Conservation (phyloP, 169 alveolate genomes). For the Perkinsus marinus region DNA sequence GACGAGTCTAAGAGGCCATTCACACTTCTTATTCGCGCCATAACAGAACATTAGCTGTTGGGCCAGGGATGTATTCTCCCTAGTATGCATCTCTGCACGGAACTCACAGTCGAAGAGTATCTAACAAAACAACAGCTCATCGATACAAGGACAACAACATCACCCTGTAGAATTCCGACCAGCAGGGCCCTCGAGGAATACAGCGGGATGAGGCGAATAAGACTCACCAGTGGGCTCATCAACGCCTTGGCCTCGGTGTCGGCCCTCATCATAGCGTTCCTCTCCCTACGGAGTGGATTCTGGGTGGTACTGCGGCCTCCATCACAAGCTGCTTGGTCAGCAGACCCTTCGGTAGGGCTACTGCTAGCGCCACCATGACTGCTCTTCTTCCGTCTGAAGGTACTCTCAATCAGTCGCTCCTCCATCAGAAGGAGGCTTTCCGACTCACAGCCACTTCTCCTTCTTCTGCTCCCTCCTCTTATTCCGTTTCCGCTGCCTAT, state of each 20-base stretch:
- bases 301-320: too few relatives aligned
- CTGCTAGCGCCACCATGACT: background rate
- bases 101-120: slow-evolving; percentile 22
- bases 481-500: background rate
- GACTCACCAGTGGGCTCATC: background rate
- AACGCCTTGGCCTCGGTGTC: background rate
- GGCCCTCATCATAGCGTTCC: background rate
- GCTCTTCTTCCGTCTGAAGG: background rate
- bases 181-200: too few relatives aligned
- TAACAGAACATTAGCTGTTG: slow-evolving; percentile 32
- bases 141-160: too few relatives aligned
- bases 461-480: background rate
- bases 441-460: background rate
- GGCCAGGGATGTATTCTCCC: slow-evolving; percentile 2
- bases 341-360: background rate
- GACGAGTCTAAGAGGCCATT: background rate
- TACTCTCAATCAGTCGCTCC: too few relatives aligned
- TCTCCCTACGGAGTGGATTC: background rate
- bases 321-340: background rate
- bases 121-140: too few relatives aligned
- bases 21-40: slow-evolving; percentile 16
- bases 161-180: too few relatives aligned
- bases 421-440: background rate
- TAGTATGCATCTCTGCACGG: slow-evolving; percentile 10
- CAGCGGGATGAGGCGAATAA: too few relatives aligned